phyloP scores from a whole-genome alignment of 2,329 filamentous ascomycete genomes.

The Diaporthe sp. region DNA sequence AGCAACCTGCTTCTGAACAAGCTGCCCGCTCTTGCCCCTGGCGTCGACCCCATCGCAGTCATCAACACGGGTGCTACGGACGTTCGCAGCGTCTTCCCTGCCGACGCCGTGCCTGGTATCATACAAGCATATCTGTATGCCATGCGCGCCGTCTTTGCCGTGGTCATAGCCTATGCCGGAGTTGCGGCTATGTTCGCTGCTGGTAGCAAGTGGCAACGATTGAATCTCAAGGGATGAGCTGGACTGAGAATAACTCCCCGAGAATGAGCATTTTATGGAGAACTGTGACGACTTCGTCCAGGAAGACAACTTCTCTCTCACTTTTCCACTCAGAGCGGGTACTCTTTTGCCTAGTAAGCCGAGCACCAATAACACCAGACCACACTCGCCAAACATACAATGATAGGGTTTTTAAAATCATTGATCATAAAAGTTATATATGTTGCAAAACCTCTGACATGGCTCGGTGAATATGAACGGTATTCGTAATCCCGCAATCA shows the following conservation, averaged over 20 bases:
- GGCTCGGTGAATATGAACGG: too few species aligned
- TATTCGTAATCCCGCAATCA: background rate
- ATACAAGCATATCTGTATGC: conserved; percentile 20
- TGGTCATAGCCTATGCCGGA: background rate
- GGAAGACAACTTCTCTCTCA: background rate
- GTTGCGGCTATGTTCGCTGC: conserved; percentile 3
- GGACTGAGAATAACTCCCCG: background rate
- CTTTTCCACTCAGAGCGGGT: too few species aligned
- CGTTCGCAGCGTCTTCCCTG: background rate
- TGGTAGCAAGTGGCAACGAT: conserved; percentile 3
- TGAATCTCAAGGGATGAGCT: background rate
- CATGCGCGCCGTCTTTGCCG: conserved; percentile 2
- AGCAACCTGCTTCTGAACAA: background rate
- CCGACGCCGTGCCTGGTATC: conserved; percentile 5
- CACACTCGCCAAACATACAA: background rate
- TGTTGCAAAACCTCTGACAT: background rate
- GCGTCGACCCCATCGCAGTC: conserved; percentile 21
- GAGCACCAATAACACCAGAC: background rate
- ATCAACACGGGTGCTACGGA: conserved; percentile 33
- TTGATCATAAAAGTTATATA: background rate
- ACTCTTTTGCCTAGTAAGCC: background rate
- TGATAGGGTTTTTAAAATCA: background rate
- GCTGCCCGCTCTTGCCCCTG: conserved; percentile 1
- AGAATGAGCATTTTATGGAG: background rate
- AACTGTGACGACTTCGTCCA: background rate